Evolutionary conservation across 805 yeast genomes (phyloP).

Genomic region (Wickerhamiella cacticola): DNA sequence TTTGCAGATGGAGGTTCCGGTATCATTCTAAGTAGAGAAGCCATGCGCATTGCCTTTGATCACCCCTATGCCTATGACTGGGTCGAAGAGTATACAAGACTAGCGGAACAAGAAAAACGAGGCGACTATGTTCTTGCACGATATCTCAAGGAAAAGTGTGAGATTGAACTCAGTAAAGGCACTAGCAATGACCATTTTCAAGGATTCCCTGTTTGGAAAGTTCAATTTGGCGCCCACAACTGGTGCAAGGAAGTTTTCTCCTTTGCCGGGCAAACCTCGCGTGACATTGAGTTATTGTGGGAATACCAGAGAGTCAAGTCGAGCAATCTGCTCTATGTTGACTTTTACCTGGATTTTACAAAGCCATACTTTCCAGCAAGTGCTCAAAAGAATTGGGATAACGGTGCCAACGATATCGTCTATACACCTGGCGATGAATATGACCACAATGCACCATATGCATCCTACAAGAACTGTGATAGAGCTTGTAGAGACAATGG

Average conservation of each 20-base stretch:
- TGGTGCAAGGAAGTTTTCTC: slow-evolving; percentile 26
- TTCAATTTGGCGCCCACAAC: slow-evolving; percentile 17
- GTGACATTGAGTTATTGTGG: slow-evolving; percentile 21
- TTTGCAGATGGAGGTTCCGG: slow-evolving; percentile 22
- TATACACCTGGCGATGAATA: slow-evolving; percentile 12
- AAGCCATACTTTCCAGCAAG: slow-evolving; percentile 18
- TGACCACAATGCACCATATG: slow-evolving; percentile 17
- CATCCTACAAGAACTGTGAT: slow-evolving; percentile 20
- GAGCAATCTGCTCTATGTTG: slow-evolving; percentile 18
- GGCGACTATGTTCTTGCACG: slow-evolving; percentile 25
- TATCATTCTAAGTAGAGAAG: slow-evolving; percentile 18
- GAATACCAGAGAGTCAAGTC: slow-evolving; percentile 20
- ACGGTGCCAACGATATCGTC: slow-evolving; percentile 21
- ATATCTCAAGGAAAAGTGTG: slow-evolving; percentile 15
- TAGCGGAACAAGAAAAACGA: slow-evolving; percentile 18
- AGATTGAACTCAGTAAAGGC: slow-evolving; percentile 15
- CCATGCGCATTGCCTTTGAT: slow-evolving; percentile 18
- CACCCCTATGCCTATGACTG: slow-evolving; percentile 1
- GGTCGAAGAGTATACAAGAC: slow-evolving; percentile 15
- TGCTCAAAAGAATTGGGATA: slow-evolving; percentile 25
- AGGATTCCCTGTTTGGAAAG: slow-evolving; percentile 20
- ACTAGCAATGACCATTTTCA: slow-evolving; percentile 21
- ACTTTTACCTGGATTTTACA: slow-evolving; percentile 24
- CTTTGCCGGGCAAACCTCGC: slow-evolving; percentile 19
- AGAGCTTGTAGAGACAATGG: slow-evolving; percentile 18